Base-by-base conservation (phyloP, 169 alveolate species). In the Eimeria maxima region DNA sequence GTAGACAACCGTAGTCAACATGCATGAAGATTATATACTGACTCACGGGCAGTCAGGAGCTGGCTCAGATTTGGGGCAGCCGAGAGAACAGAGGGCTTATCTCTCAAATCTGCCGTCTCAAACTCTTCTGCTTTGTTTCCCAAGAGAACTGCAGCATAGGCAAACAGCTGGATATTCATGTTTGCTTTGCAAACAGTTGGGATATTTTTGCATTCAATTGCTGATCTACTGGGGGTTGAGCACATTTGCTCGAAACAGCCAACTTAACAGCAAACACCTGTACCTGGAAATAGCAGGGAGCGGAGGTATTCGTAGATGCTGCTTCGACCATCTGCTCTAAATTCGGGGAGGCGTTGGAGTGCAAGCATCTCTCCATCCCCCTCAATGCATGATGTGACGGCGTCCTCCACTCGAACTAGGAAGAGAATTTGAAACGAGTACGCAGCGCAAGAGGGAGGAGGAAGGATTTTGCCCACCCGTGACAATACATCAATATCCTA, bases 311-410 rank as follows among this genome's bases (percentile, higher is more conserved):
- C 83, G 47, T 63, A 87, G 22, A 87, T 44, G 63, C 67, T 29
- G 83, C 38, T 87, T 42, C 83, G 94, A 3, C 94, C 94, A 65
- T 18, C 67, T 11, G 1, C 69, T 65, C 65, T 60, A 29, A 87
- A 44, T 47, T 63, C 84, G 6, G 94, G 84, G 3, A 87, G 94
- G 24, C 94, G 78, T 67, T 65, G 94, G 47, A 87, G 55, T 24
- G 67, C 94, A 29, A 42, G 94, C 80, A 87, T 33, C 65, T 87
- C 94, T 42, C 94, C 94, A 47, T 87, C 94, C 10, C 94, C 94
- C 27, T 87, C 84, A 6, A 65, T 38, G 63, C 94, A 87, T 7
- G 94, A 60, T 27, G 81, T 65, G 42, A 87, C 69, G 3, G 83
- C 94, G 65, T 87, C 94, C 27, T 87, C 94, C 53, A 65, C 65